Percentiles rank a stretch among this genome's conserved stretches.
phyloP scores from a whole-genome alignment of 139 green algal genomes.

The Desmodesmus armatus region DNA sequence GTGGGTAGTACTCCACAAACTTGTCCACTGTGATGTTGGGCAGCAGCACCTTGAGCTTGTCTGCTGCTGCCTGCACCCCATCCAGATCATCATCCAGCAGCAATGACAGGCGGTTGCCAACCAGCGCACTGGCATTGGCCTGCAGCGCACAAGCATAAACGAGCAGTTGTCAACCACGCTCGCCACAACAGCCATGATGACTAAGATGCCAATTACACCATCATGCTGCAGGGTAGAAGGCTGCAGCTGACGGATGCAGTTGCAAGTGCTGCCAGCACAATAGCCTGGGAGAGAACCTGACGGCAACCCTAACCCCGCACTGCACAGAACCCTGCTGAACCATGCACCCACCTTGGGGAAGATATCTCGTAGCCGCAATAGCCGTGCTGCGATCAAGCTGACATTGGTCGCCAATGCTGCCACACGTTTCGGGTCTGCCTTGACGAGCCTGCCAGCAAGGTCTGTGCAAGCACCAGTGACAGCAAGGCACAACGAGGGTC shows the following conservation, averaged over 20 bases:
- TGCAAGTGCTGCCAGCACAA: too few relatives aligned
- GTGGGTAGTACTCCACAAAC: constrained; percentile 74
- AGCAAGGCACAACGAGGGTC: not conserved
- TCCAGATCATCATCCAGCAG: constrained; percentile 67
- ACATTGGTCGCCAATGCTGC: constrained; percentile 50
- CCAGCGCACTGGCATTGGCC: constrained; percentile 68
- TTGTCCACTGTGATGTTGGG: constrained; percentile 71
- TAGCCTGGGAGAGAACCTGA: too few relatives aligned
- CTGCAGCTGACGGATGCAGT: too few relatives aligned
- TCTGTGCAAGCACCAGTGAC: not conserved
- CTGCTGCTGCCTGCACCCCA: constrained; percentile 44
- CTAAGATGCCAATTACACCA: not conserved
- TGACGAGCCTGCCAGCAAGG: constrained; percentile 39
- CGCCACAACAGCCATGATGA: not conserved
- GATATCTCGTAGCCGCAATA: constrained; percentile 70
- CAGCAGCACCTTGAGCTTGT: constrained; percentile 66
- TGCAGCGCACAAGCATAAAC: constrained; percentile 34
- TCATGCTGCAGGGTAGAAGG: not conserved
- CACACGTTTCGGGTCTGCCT: constrained; percentile 57
- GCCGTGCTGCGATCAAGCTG: constrained; percentile 48
- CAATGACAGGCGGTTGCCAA: constrained; percentile 63
- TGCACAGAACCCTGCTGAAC: too few relatives aligned
- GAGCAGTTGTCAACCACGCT: not conserved
- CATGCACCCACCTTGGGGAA: constrained; percentile 81
- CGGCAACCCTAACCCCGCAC: too few relatives aligned